These are phyloP conservation scores for Colletotrichum echinochloae DNA, from an alignment of 2,329 filamentous ascomycete genomes.

Conservation along the genomic window DNA sequence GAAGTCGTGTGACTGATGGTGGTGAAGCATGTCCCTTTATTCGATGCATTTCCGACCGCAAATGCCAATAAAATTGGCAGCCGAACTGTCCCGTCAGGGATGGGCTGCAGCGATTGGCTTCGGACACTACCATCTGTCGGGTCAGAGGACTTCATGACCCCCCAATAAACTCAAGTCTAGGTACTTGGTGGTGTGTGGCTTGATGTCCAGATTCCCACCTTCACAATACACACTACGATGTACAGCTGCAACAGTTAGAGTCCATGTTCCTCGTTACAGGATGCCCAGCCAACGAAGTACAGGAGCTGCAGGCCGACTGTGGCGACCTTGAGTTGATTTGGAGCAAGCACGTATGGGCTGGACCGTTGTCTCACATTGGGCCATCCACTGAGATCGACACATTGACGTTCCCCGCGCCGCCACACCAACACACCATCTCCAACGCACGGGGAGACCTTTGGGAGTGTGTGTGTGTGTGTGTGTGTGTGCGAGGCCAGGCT, in stretches of 20 bases:
- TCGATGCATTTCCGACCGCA: background rate
- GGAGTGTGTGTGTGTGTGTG: background rate
- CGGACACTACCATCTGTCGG: conserved; percentile 11
- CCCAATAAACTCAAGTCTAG: background rate
- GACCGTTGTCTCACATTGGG: conserved; percentile 34
- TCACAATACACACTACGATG: background rate
- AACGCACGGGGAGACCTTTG: conserved; percentile 32
- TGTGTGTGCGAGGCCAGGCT: conserved; percentile 29
- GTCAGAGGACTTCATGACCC: background rate
- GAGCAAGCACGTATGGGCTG: conserved; percentile 19
- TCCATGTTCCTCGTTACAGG: conserved; percentile 24
- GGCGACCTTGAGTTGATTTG: conserved; percentile 13
- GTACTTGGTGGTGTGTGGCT: conserved; percentile 28
- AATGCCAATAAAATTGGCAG: background rate
- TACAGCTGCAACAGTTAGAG: conserved; percentile 25
- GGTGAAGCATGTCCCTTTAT: background rate
- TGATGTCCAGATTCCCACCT: conserved; percentile 23
- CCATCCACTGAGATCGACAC: conserved; percentile 37
- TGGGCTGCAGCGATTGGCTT: conserved; percentile 26
- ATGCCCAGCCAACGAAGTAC: background rate
- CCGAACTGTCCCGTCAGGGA: conserved; percentile 2
- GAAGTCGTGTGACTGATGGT: background rate
- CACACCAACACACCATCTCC: conserved; percentile 35
- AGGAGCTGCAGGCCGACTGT: background rate
- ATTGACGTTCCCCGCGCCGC: conserved; percentile 34